Base-by-base conservation (phyloP, 2,329 filamentous ascomycete species). In the Aspergillus sp. region DNA sequence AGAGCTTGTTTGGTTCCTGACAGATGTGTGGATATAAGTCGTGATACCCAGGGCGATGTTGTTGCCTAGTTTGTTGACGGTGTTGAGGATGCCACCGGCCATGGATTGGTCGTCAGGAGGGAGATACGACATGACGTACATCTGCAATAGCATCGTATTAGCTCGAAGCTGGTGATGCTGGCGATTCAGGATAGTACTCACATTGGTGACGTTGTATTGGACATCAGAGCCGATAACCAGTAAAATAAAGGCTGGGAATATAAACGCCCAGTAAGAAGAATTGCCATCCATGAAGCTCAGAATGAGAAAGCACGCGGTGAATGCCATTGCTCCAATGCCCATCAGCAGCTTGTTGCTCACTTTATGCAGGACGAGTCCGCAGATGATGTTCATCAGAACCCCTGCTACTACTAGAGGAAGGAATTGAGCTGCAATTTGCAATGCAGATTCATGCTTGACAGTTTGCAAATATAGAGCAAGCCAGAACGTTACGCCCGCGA, bases 191-290 rank as follows among this genome's bases (percentile, higher is more conserved):
- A 35, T 1, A n/a, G 12, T 26, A 65, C 76, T 53, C 59, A 82
- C 77, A 53, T 87, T 86, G 4, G 79, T 77, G 19, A 86, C 82
- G 47, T 85, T 85, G 61, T 86, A 86, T 45, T 86, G 78, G 30
- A 87, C 76, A 56, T 86, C 84, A 0, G 82, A 82, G 1, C 83
- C 83, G 4, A 84, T 67, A 1, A 86, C 82, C 19, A 76, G 75
- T 27, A 86, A 61, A 11, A 81, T 62, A 33, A 85, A 62, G 0
- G 75, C 74, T 0, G 82, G 81, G 57, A 86, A 86, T 5, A 77
- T 72, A 47, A 83, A 80, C 0, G 75, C 75, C 83, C 83, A 87
- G 59, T 86, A 86, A 12, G 69, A 73, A 43, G 74, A 74, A 7
- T 76, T 69, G 1, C 72, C 58, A 33, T 69, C 64, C 54, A 83